phyloP scores from a whole-genome alignment of 2,329 filamentous ascomycete species.

The Pezicula neosporulosa region DNA sequence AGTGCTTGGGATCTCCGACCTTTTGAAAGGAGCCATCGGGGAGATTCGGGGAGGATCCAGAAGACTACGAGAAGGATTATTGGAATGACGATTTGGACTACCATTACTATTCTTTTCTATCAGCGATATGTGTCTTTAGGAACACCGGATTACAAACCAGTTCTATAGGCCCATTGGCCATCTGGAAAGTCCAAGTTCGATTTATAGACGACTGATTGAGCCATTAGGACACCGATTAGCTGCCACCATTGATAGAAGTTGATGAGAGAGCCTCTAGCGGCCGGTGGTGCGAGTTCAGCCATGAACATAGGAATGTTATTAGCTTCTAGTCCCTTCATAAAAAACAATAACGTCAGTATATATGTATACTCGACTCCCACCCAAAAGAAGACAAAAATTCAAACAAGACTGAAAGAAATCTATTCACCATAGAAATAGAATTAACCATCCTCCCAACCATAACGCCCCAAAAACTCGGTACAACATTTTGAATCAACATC shows the following conservation, averaged over 20 bases:
- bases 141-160: background rate
- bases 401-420: too few species aligned
- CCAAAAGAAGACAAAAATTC: too few species aligned
- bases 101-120: background rate
- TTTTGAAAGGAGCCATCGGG: slow-evolving; percentile 63
- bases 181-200: background rate
- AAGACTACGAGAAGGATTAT: background rate
- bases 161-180: background rate
- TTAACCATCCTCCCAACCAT: background rate
- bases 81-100: background rate
- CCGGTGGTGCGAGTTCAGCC: background rate
- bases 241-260: background rate
- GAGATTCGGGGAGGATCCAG: slow-evolving; percentile 64
- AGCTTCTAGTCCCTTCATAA: background rate
- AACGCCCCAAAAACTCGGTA: background rate
- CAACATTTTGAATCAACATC: background rate
- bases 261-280: background rate
- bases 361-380: too few species aligned
- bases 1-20: slow-evolving; percentile 61
- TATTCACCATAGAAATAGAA: background rate
- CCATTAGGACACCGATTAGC: background rate
- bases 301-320: background rate
- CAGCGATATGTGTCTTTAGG: background rate
- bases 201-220: background rate
- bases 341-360: background rate